phyloP scores from a whole-genome alignment of 2,329 filamentous ascomycete genomes.

The Cordyceps fumosorosea region DNA sequence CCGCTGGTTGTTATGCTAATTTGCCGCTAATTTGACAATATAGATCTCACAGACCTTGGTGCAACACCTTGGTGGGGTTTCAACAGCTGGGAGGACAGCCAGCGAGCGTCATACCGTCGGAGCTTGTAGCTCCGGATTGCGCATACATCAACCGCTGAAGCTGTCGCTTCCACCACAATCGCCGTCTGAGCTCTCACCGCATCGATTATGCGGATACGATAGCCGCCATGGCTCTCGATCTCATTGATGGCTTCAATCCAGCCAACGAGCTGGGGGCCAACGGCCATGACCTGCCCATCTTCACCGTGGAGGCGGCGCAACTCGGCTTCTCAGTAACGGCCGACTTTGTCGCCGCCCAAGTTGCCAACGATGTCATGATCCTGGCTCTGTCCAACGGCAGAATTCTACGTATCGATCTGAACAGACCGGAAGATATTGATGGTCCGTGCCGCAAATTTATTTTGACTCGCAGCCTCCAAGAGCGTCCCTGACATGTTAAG shows the following conservation, averaged over 20 bases:
- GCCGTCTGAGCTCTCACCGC: background rate
- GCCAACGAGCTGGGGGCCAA: slow-evolving; percentile 50
- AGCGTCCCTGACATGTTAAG: slow-evolving; percentile 8
- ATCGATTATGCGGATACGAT: background rate
- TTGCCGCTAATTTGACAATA: background rate
- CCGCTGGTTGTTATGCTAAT: background rate
- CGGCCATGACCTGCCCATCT: slow-evolving; percentile 72
- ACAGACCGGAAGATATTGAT: slow-evolving; percentile 92
- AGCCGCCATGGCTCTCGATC: slow-evolving; percentile 30
- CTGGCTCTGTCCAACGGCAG: slow-evolving; percentile 87
- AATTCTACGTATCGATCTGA: slow-evolving; percentile 88
- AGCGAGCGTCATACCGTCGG: slow-evolving; percentile 6
- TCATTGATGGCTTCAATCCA: slow-evolving; percentile 62
- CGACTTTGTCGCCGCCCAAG: slow-evolving; percentile 92
- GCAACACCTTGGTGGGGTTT: background rate
- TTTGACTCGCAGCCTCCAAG: background rate
- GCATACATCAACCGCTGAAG: background rate
- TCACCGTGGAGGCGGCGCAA: slow-evolving; percentile 87
- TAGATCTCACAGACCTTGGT: background rate
- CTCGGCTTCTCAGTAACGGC: slow-evolving; percentile 91
- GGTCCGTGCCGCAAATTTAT: slow-evolving; percentile 40
- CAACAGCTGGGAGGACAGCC: background rate
- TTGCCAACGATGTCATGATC: slow-evolving; percentile 94
- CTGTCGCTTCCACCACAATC: background rate
- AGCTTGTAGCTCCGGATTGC: background rate